Conservation (phyloP, 1,139 yeast species). For the Debaryomyces nepalensis region DNA sequence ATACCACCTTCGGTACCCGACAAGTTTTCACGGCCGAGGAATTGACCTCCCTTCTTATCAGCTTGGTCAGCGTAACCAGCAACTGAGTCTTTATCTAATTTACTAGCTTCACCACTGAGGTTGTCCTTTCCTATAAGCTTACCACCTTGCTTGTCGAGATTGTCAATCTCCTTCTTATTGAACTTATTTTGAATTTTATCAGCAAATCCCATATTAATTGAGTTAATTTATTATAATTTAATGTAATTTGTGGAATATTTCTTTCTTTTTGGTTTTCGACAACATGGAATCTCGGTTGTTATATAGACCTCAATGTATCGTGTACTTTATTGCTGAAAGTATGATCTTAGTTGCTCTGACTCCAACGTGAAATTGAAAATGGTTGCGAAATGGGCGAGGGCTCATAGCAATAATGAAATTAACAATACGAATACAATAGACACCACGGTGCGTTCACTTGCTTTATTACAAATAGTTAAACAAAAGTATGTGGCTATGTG, state of each 20-base stretch:
- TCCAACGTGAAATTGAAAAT: conserved; percentile 9
- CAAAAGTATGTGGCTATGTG: conserved; percentile 3
- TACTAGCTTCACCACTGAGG: conserved; percentile 28
- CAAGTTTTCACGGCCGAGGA: conserved; percentile 33
- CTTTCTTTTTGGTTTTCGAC: not conserved
- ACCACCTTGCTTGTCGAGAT: conserved; percentile 27
- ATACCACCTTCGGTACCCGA: conserved; percentile 37
- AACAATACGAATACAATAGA: conserved; percentile 1
- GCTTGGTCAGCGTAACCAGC: conserved; percentile 32
- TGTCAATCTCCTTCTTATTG: conserved; percentile 26
- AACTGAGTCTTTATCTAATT: conserved; percentile 36
- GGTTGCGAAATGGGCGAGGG: conserved; percentile 10
- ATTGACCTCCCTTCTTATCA: conserved; percentile 35
- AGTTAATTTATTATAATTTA: not conserved
- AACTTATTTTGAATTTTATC: conserved; percentile 40
- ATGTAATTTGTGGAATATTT: not conserved
- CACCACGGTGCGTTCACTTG: conserved; percentile 10
- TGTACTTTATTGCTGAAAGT: conserved; percentile 8
- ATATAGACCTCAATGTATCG: conserved; percentile 1
- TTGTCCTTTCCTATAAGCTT: conserved; percentile 29
- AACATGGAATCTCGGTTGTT: not conserved
- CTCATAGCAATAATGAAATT: conserved; percentile 6
- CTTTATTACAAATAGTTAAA: conserved; percentile 2
- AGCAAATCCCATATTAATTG: conserved; percentile 37
- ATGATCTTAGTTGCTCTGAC: conserved; percentile 10